Conservation (phyloP, 2,329 filamentous ascomycete genomes). For the Sarocladiaceae sp. region DNA sequence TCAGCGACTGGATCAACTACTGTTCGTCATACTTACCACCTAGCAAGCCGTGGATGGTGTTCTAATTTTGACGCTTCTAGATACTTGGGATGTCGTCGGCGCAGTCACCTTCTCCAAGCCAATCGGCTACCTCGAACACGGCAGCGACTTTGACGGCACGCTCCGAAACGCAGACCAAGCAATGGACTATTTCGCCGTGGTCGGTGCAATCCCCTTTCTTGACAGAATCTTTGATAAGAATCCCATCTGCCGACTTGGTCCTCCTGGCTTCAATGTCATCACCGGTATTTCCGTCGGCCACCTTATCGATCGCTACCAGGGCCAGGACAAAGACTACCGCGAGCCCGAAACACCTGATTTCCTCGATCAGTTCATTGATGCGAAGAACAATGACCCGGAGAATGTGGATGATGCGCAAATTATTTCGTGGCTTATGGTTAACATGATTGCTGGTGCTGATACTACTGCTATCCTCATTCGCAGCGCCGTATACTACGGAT, state of each 20-base stretch:
- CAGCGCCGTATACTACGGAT: conserved; percentile 18
- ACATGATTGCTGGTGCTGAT: conserved; percentile 21
- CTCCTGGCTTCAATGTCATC: conserved; percentile 25
- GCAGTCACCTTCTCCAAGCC: conserved; percentile 35
- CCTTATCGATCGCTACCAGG: conserved; percentile 23
- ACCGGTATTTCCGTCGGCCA: conserved; percentile 23
- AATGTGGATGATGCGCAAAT: conserved; percentile 30
- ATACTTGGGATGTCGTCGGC: conserved; percentile 37
- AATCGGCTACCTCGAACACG: conserved; percentile 36
- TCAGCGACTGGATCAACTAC: conserved; percentile 37
- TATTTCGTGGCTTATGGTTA: conserved; percentile 30
- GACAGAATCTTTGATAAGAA: conserved; percentile 35
- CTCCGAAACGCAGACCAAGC: conserved; percentile 26
- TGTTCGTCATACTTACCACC: conserved; percentile 25
- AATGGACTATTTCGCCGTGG: conserved; percentile 26
- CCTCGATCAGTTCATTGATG: conserved; percentile 36
- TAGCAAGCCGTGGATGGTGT: not conserved
- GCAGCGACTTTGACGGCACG: conserved; percentile 32
- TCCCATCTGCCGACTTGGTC: conserved; percentile 27
- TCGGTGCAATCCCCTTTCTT: conserved; percentile 26
- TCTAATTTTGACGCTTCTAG: conserved; percentile 12
- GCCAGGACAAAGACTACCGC: conserved; percentile 22
- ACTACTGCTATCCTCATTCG: conserved; percentile 21
- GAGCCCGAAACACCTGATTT: conserved; percentile 27
- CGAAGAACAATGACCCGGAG: conserved; percentile 27